Evolutionary conservation across 352 stramenopile genomes (phyloP).

Genomic region (Bremia lactucae): DNA sequence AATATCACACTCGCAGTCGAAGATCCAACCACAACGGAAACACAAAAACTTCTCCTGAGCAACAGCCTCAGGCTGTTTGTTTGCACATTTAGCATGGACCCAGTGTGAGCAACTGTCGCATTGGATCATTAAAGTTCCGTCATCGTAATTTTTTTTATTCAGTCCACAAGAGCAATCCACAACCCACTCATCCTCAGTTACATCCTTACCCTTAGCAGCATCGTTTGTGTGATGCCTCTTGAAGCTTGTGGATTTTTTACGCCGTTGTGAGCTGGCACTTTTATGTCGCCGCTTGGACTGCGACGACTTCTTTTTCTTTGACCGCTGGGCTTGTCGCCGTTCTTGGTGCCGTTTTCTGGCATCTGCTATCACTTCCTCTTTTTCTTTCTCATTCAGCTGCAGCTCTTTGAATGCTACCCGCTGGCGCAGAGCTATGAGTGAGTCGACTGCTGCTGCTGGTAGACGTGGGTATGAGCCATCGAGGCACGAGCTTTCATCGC

Average conservation of each 20-base stretch:
- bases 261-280: constrained; percentile 12
- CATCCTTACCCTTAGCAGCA: constrained; percentile 4
- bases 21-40: constrained; percentile 59
- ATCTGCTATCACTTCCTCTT: constrained; percentile 27
- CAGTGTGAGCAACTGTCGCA: constrained; percentile 46
- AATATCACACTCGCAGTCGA: constrained; percentile 54
- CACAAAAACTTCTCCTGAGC: constrained; percentile 49
- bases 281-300: constrained; percentile 10
- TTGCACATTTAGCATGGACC: constrained; percentile 51
- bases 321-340: constrained; percentile 20
- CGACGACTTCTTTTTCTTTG: constrained; percentile 25
- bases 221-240: constrained; percentile 6
- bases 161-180: constrained; percentile 46
- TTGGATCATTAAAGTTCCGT: constrained; percentile 53
- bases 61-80: constrained; percentile 21
- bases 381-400: constrained; percentile 28
- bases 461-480: constrained; percentile 54
- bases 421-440: constrained; percentile 40
- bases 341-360: constrained; percentile 29
- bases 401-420: constrained; percentile 44
- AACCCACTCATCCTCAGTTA: constrained; percentile 40
- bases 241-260: constrained; percentile 13
- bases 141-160: constrained; percentile 44
- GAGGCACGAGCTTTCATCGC: constrained; percentile 46
- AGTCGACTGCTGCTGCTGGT: constrained; percentile 43